Evolutionary conservation across 2,329 filamentous ascomycete genomes (phyloP), one percentile per base, ranked within the genome.

Genomic region (Byssothecium circinans): DNA sequence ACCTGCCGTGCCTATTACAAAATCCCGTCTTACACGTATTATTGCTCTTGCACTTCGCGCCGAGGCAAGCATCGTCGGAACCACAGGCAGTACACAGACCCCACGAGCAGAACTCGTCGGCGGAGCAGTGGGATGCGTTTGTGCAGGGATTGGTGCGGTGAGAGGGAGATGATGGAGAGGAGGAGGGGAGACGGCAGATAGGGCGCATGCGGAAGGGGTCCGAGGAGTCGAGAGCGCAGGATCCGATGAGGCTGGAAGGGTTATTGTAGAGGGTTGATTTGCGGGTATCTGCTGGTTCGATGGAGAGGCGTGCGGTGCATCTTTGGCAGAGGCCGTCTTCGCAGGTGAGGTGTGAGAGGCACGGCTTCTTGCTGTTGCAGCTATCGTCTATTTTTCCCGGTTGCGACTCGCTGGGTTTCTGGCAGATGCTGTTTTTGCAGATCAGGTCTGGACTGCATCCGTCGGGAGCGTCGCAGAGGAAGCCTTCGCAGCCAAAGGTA

Each of bases 391-490:
- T 33, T 23, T 58, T 54, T 2, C 67, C 67, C 0, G 63, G 67
- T 34, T 68, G 64, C 2, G 34, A 39, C 6, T 52, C 52, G 0
- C 36, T 10, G 25, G 58, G 59, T 4, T 18, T 36, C n/a, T 51
- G 49, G 52, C 67, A 69, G 22, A 69, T 42, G 44, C 52, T 61
- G 41, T 70, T 69, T 15, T 64, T 68, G 51, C 67, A 70, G 2
- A 67, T 20, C 0, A 69, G 56, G 11, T 56, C 35, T 0, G 66
- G 62, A 0, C 29, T 7, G 43, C 67, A 70, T 4, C 50, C 54
- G 35, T 70, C 67, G 2, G 59, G 45, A 1, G 57, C 48, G 48
- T 60, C 54, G 40, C 67, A 70, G 2, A 70, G 53, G 8, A 58
- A 59, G 25, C 67, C 65, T 17, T 49, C 49, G 42, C 67, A 69